Conservation (phyloP, 306 rosid genomes). For the Amphicarpaea edgeworthii region DNA sequence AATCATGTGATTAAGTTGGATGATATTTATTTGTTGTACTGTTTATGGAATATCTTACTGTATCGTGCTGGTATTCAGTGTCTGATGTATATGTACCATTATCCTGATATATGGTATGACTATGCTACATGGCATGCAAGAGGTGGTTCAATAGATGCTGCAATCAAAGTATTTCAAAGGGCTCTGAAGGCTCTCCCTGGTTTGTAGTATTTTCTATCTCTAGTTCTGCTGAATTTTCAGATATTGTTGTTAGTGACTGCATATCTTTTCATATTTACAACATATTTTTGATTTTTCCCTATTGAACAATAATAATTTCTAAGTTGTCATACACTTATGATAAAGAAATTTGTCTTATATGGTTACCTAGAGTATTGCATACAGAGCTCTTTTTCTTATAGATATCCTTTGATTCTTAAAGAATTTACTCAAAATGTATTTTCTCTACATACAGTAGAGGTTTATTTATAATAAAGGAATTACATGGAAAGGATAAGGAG, state of each 20-base stretch:
- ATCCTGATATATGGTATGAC: constrained; percentile 97
- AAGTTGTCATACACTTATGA: neutral
- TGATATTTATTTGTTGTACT: constrained; percentile 22
- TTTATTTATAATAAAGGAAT: too few relatives aligned
- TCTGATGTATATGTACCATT: constrained; percentile 95
- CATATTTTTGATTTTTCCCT: constrained; percentile 9
- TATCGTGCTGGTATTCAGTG: constrained; percentile 67
- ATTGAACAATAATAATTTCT: neutral
- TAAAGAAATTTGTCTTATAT: constrained; percentile 27
- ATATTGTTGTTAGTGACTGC: constrained; percentile 27
- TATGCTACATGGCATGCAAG: constrained; percentile 97
- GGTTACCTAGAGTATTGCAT: constrained; percentile 10
- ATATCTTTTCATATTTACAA: constrained; percentile 9
- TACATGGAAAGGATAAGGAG: too few relatives aligned
- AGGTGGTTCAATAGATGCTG: constrained; percentile 89
- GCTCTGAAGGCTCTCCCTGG: constrained; percentile 98
- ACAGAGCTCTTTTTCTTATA: constrained; percentile 15
- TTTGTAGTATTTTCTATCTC: constrained; percentile 47
- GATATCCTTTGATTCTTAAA: constrained; percentile 21
- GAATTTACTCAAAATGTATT: too few relatives aligned
- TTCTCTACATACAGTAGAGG: too few relatives aligned
- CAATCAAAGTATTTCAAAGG: constrained; percentile 95
- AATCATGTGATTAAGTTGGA: constrained; percentile 25
- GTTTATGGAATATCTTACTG: constrained; percentile 50
- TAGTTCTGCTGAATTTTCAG: constrained; percentile 20